Percentiles rank a stretch among this genome's conserved stretches.
Evolutionary conservation across 2,329 filamentous ascomycete genomes (phyloP).

Genomic region (Scedosporium minutisporum): DNA sequence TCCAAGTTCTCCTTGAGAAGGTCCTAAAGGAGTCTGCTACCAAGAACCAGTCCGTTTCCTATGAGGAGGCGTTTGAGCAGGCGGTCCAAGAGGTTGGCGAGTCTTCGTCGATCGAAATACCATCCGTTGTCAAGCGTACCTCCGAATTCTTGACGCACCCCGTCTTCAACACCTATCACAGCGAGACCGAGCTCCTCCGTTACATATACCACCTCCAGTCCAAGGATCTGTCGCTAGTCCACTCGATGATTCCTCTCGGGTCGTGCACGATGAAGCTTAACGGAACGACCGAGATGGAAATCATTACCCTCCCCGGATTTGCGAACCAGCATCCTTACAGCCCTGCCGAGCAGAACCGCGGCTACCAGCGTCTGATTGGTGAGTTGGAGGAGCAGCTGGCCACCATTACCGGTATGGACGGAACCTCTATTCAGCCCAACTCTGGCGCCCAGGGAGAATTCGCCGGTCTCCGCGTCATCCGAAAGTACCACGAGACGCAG

Average conservation of each 20-base stretch:
- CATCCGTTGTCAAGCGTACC: slow-evolving; percentile 55
- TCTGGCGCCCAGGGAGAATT: slow-evolving; percentile 96
- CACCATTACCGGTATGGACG: slow-evolving; percentile 80
- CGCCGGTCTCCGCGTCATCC: slow-evolving; percentile 77
- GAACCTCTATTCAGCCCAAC: slow-evolving; percentile 87
- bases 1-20: slow-evolving; percentile 39
- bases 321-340: slow-evolving; percentile 75
- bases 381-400: slow-evolving; percentile 68
- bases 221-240: slow-evolving; percentile 85
- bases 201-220: slow-evolving; percentile 92
- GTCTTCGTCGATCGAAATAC: slow-evolving; percentile 26
- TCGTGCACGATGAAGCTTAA: slow-evolving; percentile 99
- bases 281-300: slow-evolving; percentile 84
- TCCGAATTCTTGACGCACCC: slow-evolving; percentile 76
- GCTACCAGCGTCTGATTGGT: slow-evolving; percentile 61
- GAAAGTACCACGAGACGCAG: slow-evolving; percentile 68
- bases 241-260: slow-evolving; percentile 95
- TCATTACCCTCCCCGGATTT: slow-evolving; percentile 68
- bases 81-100: slow-evolving; percentile 1
- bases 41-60: slow-evolving; percentile 14
- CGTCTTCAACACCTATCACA: slow-evolving; percentile 91
- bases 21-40: slow-evolving; percentile 19
- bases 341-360: slow-evolving; percentile 50
- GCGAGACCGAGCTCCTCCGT: slow-evolving; percentile 84
- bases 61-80: slow-evolving; percentile 14